Evolutionary conservation across 1,284 basidiomycete species (phyloP).

Genomic region (Wallemia mellicola): DNA sequence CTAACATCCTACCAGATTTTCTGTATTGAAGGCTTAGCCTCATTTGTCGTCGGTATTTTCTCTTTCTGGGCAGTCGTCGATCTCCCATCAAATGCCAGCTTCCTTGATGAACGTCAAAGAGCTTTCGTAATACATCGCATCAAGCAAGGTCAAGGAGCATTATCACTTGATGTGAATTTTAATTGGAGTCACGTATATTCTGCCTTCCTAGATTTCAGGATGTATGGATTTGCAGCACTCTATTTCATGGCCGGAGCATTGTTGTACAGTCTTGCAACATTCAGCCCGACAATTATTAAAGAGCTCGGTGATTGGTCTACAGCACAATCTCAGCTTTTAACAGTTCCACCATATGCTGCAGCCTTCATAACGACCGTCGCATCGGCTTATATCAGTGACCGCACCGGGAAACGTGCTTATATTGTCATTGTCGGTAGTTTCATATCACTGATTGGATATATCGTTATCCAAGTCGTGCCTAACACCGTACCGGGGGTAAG

Average conservation of each 20-base stretch:
- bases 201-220: conserved; percentile 13
- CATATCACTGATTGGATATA: conserved; percentile 6
- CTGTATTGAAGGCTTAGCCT: not conserved
- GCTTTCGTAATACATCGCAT: conserved; percentile 15
- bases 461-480: conserved; percentile 5
- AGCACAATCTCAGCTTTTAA: conserved; percentile 16
- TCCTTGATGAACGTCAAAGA: conserved; percentile 10
- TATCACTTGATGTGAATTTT: conserved; percentile 13
- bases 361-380: conserved; percentile 3
- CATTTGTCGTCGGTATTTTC: not conserved
- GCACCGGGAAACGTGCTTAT: not conserved
- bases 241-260: conserved; percentile 17
- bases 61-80: not conserved
- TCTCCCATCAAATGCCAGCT: not conserved
- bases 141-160: conserved; percentile 15
- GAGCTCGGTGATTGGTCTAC: conserved; percentile 16
- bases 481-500: conserved; percentile 3
- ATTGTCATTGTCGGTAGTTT: not conserved
- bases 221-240: conserved; percentile 13
- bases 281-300: conserved; percentile 18
- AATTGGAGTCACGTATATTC: conserved; percentile 10
- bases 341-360: conserved; percentile 13
- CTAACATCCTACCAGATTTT: not conserved
- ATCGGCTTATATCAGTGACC: not conserved
- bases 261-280: conserved; percentile 17